phyloP scores from a whole-genome alignment of 2,329 filamentous ascomycete species.

The Delphinella strobiligena region DNA sequence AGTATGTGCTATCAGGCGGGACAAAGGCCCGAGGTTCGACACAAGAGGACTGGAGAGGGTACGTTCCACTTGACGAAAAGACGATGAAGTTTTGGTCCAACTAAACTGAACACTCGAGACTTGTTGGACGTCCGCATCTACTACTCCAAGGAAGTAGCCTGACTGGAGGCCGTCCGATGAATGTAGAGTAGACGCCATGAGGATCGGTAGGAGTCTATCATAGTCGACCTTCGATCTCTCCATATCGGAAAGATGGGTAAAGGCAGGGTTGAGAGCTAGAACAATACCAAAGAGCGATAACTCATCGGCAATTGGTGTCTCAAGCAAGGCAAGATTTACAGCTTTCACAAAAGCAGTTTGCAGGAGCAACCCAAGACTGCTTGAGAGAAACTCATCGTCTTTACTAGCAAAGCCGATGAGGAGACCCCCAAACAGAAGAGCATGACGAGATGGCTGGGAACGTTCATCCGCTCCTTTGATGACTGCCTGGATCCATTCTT shows the following conservation, averaged over 20 bases:
- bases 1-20: conserved; percentile 52
- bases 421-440: conserved; percentile 67
- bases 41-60: conserved; percentile 51
- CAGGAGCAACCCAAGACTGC: conserved; percentile 51
- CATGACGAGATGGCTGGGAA: conserved; percentile 66
- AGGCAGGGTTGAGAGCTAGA: conserved; percentile 64
- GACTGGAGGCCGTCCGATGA: conserved; percentile 62
- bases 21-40: conserved; percentile 54
- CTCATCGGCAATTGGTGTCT: conserved; percentile 41
- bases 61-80: conserved; percentile 46
- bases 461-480: conserved; percentile 48
- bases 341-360: conserved; percentile 64
- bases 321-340: conserved; percentile 59
- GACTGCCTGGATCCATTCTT: conserved; percentile 48
- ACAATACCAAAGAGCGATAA: conserved; percentile 41
- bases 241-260: conserved; percentile 54
- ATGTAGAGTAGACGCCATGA: conserved; percentile 56
- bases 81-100: conserved; percentile 50
- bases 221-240: conserved; percentile 51
- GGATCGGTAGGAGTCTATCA: conserved; percentile 55
- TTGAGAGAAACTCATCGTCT: conserved; percentile 51
- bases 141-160: conserved; percentile 59
- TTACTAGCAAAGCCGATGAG: conserved; percentile 62
- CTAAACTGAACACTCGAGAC: conserved; percentile 42
- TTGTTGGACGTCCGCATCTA: conserved; percentile 55